Percentiles rank a stretch among this genome's conserved stretches.
These are phyloP conservation scores for Cadophora sp. DNA, from an alignment of 2,329 filamentous ascomycete species.

Conservation along the genomic window DNA sequence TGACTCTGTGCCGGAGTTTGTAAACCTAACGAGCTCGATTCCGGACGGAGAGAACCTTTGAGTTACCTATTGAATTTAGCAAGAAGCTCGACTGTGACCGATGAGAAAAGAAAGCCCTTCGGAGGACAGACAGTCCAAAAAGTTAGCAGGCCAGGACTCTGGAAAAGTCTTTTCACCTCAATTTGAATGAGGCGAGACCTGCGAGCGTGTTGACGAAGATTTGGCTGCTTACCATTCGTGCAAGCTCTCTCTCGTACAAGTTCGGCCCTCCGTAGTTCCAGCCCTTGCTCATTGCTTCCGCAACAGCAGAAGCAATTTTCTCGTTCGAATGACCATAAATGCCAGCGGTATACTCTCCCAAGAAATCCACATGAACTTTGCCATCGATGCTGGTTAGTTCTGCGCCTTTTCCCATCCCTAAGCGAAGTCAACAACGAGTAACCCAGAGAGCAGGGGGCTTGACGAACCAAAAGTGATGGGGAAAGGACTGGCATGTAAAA, in stretches of 20 bases:
- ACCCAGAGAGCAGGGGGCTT: neutral
- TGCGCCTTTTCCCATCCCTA: constrained; percentile 30
- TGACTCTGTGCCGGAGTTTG: constrained; percentile 71
- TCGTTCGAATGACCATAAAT: constrained; percentile 71
- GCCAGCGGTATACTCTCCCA: constrained; percentile 69
- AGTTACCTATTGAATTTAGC: constrained; percentile 48
- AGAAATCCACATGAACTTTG: constrained; percentile 60
- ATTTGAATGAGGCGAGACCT: too few relatives aligned
- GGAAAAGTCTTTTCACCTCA: too few relatives aligned
- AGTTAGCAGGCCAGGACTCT: too few relatives aligned
- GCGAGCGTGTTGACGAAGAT: too few relatives aligned
- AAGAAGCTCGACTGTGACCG: neutral
- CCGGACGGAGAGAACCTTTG: constrained; percentile 53
- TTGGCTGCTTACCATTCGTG: constrained; percentile 45
- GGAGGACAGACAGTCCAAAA: too few relatives aligned
- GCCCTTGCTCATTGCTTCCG: constrained; percentile 49
- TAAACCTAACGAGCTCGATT: constrained; percentile 64
- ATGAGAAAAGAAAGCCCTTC: too few relatives aligned
- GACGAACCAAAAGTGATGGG: constrained; percentile 34
- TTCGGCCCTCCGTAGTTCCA: constrained; percentile 64
- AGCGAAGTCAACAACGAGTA: neutral
- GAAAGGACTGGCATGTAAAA: constrained; percentile 37
- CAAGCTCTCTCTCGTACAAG: constrained; percentile 58
- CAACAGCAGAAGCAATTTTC: constrained; percentile 57
- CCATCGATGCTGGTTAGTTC: constrained; percentile 37